Evolutionary conservation across 768 basidiomycete species (phyloP), one percentile per base, ranked within the genome.

Genomic region (Guyanaporus albipodus): DNA sequence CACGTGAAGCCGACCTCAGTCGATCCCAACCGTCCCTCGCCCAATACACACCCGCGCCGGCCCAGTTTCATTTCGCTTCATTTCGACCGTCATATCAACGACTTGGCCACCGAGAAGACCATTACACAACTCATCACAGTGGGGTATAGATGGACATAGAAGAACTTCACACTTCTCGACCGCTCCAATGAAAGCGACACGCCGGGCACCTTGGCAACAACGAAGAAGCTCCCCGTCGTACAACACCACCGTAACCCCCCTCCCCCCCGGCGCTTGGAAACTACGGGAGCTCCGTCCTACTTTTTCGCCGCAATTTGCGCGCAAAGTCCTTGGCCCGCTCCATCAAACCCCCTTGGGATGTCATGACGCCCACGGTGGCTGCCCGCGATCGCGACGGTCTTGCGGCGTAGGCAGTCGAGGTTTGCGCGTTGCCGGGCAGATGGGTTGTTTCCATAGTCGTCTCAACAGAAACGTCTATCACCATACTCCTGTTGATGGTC

Each of bases 391-490:
- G 70, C 23, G 70, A 59, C 2, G 62, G 58, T 17, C 42, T 46
- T 9, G 59, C 41, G 27, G 55, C 59, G n/a, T 59, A 57, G 8
- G 44, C 53, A 8, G 48, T 61, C 27, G 61, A 63, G 7, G 36
- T 31, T 10, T 37, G 44, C 14, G 38, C 14, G 44, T 42, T 40
- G n/a, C 42, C 31, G 21, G 45, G 27, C 26, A 19, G 19, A 15
- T 46, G 48, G 1, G 53, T 38, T 3, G 49, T 26, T 19, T 57
- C 59, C 3, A 48, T 55, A 4, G 54, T 77, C 0, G 75, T 75
- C 49, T 77, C 71, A 28, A 79, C 70, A 39, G 73, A 75, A 8
- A 79, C 71, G 22, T 68, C 76, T 26, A 80, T 72, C 36, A 74
- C 63, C 51, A 75, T 50, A 44, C 56, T 65, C 15, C 45, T 59